Percentiles rank a stretch among this genome's conserved stretches.
These are phyloP conservation scores for Alternaria dauci DNA, from an alignment of 2,329 filamentous ascomycete genomes.

Conservation along the genomic window DNA sequence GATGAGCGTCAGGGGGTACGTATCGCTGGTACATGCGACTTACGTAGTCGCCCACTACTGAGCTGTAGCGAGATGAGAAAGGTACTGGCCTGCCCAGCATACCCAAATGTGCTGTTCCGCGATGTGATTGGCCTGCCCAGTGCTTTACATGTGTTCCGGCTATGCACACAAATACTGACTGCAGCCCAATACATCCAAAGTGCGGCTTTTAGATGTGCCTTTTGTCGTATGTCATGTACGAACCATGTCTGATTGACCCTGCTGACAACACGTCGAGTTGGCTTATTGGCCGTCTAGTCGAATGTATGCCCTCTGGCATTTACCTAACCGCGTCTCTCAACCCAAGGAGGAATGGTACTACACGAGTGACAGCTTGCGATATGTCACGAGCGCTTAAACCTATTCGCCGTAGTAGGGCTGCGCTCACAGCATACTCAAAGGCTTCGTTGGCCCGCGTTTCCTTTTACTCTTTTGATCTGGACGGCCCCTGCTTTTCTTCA, in stretches of 20 bases:
- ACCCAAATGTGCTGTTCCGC: constrained; percentile 30
- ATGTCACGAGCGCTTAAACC: constrained; percentile 45
- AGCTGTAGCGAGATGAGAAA: constrained; percentile 32
- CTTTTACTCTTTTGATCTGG: constrained; percentile 20
- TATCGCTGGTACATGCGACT: constrained; percentile 26
- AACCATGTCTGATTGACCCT: constrained; percentile 26
- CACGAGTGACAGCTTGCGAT: constrained; percentile 38
- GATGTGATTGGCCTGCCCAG: constrained; percentile 41
- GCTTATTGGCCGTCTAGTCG: constrained; percentile 38
- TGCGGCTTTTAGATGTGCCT: constrained; percentile 24
- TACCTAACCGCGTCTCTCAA: constrained; percentile 31
- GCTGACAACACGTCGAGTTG: constrained; percentile 30
- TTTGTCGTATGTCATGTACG: constrained; percentile 32
- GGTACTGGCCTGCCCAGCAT: constrained; percentile 30
- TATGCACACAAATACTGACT: constrained; percentile 44
- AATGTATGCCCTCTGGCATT: constrained; percentile 23
- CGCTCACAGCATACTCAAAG: constrained; percentile 35
- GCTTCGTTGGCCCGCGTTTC: constrained; percentile 31
- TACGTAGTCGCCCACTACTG: constrained; percentile 28
- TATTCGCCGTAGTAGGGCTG: constrained; percentile 35
- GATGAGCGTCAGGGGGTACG: constrained; percentile 26
- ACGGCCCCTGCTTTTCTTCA: neutral
- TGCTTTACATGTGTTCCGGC: constrained; percentile 44
- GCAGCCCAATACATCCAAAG: constrained; percentile 42
- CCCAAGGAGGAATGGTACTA: constrained; percentile 36